phyloP scores from a whole-genome alignment of 202 grass and related monocot genomes.

The Carex arenaria region DNA sequence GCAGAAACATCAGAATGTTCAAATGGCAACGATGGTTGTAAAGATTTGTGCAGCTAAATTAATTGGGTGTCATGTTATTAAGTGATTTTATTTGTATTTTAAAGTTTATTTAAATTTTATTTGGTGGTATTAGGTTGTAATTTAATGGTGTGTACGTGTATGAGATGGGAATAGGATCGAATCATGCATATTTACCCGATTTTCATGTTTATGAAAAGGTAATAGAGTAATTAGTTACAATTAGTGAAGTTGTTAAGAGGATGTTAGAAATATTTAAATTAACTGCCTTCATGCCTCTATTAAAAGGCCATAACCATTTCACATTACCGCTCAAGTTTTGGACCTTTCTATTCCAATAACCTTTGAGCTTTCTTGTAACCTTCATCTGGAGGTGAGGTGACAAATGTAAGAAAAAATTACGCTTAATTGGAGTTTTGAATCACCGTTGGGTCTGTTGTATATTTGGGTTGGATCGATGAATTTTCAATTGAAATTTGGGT shows the following conservation, averaged over 20 bases:
- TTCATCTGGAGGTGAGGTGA: neutral
- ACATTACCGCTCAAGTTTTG: neutral
- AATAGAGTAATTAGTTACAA: no score
- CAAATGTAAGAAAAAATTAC: neutral
- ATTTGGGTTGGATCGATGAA: neutral
- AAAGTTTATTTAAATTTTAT: neutral
- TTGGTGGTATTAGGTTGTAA: neutral
- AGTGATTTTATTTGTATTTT: neutral
- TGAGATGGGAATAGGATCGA: neutral
- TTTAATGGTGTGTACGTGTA: neutral
- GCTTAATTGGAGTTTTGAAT: neutral
- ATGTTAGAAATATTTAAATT: no score
- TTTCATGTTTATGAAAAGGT: neutral
- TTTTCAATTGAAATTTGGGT: neutral
- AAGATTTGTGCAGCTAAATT: slow-evolving; percentile 4
- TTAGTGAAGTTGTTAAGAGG: no score
- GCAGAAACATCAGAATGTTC: slow-evolving; percentile 4
- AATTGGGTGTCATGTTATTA: neutral
- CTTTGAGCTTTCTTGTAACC: neutral
- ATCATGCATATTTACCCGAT: neutral
- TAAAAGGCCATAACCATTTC: neutral
- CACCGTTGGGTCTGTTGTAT: neutral
- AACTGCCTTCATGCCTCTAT: no score
- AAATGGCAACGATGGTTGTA: neutral
- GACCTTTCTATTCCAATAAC: neutral